Base-by-base conservation (phyloP, 2,329 filamentous ascomycete species). In the Trichoderma gracile region DNA sequence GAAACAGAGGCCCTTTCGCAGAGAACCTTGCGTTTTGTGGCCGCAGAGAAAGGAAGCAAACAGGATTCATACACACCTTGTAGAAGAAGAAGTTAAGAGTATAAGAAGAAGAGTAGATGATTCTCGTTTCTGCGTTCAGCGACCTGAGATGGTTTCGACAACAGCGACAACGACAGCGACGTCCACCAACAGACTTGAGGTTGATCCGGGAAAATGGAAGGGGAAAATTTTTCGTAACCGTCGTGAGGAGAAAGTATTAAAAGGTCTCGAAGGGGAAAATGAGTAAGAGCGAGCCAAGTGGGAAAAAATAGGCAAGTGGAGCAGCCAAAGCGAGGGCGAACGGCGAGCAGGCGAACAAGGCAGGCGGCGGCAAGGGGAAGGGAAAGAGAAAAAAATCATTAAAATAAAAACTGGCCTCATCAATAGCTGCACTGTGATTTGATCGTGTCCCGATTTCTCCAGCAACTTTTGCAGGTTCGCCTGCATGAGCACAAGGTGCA, bases 111-210 rank as follows among this genome's bases (percentile, higher is more conserved):
- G 10, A 8, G 33, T 38, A 38, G 10, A 38, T 54, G 23, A 10
- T 42, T 57, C 53, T 42, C 40, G 40, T 21, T 60, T 33, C 23
- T 43, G 46, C 56, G 4, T 60, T 60, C 23, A 33, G 57, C 54
- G 27, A 49, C 55, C 23, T 23, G 55, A 14, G 45, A 23, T 49
- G 27, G 27, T 45, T 64, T 46, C 61, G 53, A 64, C 61, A 56
- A 64, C 61, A 23, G 61, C 61, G 46, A 64, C 61, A 64, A 64
- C 61, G 56, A 64, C 61, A 14, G 62, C 62, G 62, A 64, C 62
- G 55, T 59, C 54, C 62, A 46, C 54, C 53, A 54, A 59, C 53
- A 42, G 52, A 49, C 60, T 55, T 56, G 43, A 42, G 30, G 2
- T 30, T 40, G n/a, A 23, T 49, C 30, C 60, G 43, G 52, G 19